Evolutionary conservation across 768 basidiomycete species (phyloP).

Genomic region (Lentinula guzmanii): DNA sequence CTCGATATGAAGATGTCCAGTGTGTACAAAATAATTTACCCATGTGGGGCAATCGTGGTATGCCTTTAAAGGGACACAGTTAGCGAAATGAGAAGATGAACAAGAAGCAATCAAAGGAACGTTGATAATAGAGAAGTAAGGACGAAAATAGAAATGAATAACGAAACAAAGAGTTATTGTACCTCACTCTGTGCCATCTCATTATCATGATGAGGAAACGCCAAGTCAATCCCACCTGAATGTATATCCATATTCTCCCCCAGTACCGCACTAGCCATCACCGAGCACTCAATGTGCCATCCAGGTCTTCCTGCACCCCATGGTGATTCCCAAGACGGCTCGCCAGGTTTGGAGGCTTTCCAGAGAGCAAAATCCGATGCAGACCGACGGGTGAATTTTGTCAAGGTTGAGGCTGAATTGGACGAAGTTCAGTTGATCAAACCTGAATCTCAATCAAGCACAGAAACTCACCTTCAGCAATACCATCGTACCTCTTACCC

Average conservation of each 20-base stretch:
- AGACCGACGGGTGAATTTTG: conserved; percentile 62
- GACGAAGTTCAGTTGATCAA: neutral
- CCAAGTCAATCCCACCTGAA: conserved; percentile 93
- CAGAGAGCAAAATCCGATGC: conserved; percentile 93
- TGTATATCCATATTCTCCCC: conserved; percentile 96
- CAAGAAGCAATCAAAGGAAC: neutral
- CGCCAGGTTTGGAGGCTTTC: conserved; percentile 95
- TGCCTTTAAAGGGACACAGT: conserved; percentile 46
- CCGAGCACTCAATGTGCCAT: conserved; percentile 99
- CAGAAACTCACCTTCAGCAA: conserved; percentile 59
- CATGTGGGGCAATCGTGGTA: conserved; percentile 88
- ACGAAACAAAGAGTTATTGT: neutral
- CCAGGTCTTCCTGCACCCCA: conserved; percentile 97
- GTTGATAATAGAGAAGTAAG: neutral
- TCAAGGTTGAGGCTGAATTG: conserved; percentile 48
- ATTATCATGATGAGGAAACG: conserved; percentile 99
- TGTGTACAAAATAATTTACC: conserved; percentile 99
- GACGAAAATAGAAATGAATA: neutral
- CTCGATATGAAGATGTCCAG: conserved; percentile 96
- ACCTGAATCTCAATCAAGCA: neutral
- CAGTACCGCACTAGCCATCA: conserved; percentile 91
- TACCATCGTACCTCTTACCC: conserved; percentile 89
- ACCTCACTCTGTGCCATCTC: conserved; percentile 98
- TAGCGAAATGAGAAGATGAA: neutral
- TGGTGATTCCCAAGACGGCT: conserved; percentile 93